Evolutionary conservation across 106 monocot genomes (phyloP).

Genomic region (Dioscorea dumetorum): DNA sequence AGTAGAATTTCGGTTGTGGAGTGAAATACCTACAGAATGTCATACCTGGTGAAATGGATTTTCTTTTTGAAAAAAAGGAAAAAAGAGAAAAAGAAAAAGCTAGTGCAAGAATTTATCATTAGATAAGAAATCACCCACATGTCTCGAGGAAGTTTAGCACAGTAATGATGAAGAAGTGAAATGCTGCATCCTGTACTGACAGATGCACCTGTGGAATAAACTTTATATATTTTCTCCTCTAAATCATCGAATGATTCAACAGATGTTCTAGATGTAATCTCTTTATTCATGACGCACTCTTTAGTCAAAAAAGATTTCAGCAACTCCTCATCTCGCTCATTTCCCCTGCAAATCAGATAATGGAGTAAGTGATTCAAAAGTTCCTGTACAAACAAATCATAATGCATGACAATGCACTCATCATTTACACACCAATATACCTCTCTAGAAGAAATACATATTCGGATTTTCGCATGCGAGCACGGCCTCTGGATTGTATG

Average conservation of each 20-base stretch:
- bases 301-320: constrained; percentile 48
- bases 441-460: constrained; percentile 80
- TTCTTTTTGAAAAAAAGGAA: too few species aligned
- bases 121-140: constrained; percentile 24
- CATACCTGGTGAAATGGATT: not conserved
- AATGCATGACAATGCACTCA: constrained; percentile 4
- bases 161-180: constrained; percentile 80
- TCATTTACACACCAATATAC: constrained; percentile 21
- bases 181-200: constrained; percentile 87
- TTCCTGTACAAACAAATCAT: not conserved
- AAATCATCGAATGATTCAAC: constrained; percentile 52
- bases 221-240: constrained; percentile 65
- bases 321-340: constrained; percentile 45
- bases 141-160: constrained; percentile 78
- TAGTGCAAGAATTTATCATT: too few species aligned
- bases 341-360: constrained; percentile 41
- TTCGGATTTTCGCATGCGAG: constrained; percentile 81
- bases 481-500: constrained; percentile 96
- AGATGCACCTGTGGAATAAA: constrained; percentile 71
- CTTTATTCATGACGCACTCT: constrained; percentile 75
- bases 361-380: not conserved
- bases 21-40: constrained; percentile 56
- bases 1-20: constrained; percentile 68
- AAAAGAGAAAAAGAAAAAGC: too few species aligned
- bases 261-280: constrained; percentile 57